These are phyloP conservation scores for Spergularia bocconei DNA, from an alignment of 148 eudicot species.

Conservation along the genomic window DNA sequence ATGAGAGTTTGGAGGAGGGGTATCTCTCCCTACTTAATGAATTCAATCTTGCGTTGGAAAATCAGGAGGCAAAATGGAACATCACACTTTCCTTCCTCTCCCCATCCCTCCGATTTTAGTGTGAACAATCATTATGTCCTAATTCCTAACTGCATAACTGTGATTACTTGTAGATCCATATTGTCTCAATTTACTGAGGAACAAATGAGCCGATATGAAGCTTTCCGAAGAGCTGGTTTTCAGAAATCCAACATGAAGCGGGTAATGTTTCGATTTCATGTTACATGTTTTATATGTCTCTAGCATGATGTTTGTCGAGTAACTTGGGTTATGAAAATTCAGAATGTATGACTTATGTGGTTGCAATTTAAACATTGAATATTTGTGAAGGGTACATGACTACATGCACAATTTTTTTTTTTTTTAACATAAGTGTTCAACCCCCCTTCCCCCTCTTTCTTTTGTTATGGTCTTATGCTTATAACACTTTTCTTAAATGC, in stretches of 20 bases:
- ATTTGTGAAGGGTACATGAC: background rate
- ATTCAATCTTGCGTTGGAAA: no score
- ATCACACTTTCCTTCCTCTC: no score
- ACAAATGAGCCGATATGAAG: slow-evolving; percentile 91
- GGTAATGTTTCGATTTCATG: slow-evolving; percentile 37
- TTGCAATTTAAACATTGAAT: background rate
- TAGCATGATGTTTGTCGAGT: background rate
- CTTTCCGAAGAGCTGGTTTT: slow-evolving; percentile 87
- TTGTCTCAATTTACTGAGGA: slow-evolving; percentile 75
- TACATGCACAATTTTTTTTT: background rate
- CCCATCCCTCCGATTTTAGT: no score
- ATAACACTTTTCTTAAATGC: slow-evolving; percentile 25
- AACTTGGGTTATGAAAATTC: background rate
- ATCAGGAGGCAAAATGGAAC: no score
- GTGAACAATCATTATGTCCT: background rate
- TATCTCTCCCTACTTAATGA: background rate
- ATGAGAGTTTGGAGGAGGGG: no score
- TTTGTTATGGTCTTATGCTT: background rate
- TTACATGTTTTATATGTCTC: background rate
- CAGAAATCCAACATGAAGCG: slow-evolving; percentile 91
- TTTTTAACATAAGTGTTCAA: background rate
- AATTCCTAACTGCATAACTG: background rate
- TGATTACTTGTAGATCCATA: slow-evolving; percentile 45
- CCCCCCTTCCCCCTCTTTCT: background rate
- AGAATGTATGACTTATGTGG: slow-evolving; percentile 3